Evolutionary conservation across 2,329 filamentous ascomycete genomes (phyloP).

Genomic region (Fusarium albidum): DNA sequence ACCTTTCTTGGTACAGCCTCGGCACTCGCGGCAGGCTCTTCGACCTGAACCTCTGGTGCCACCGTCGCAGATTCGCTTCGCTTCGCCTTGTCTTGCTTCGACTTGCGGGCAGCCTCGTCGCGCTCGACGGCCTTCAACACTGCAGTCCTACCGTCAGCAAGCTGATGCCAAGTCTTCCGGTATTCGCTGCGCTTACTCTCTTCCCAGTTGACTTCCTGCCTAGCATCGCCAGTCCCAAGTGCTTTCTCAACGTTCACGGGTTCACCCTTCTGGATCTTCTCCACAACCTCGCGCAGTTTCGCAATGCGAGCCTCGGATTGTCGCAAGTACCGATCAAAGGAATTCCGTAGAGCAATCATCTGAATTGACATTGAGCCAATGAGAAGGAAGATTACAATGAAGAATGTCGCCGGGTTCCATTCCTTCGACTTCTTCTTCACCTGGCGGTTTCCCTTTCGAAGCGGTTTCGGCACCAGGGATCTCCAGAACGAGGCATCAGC

Average conservation of each 20-base stretch:
- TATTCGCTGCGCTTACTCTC: conserved; percentile 65
- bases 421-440: conserved; percentile 62
- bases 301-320: conserved; percentile 82
- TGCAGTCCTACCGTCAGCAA: conserved; percentile 44
- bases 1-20: conserved; percentile 38
- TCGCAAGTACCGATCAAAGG: conserved; percentile 75
- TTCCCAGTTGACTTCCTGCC: conserved; percentile 86
- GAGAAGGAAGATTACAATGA: conserved; percentile 81
- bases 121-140: conserved; percentile 73
- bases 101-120: conserved; percentile 63
- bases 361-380: conserved; percentile 97
- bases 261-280: conserved; percentile 74
- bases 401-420: conserved; percentile 86
- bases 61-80: conserved; percentile 33
- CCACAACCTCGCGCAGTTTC: conserved; percentile 77
- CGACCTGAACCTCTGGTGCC: conserved; percentile 6
- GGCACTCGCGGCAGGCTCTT: conserved; percentile 17
- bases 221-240: conserved; percentile 79
- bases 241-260: conserved; percentile 85
- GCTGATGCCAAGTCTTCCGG: neutral
- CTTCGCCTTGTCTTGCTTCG: conserved; percentile 51
- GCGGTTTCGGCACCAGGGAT: conserved; percentile 72
- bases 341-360: conserved; percentile 81
- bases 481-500: conserved; percentile 72
- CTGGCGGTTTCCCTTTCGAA: conserved; percentile 56